Conservation (phyloP, 1,284 basidiomycete species). For the Xanthoconium separans region DNA sequence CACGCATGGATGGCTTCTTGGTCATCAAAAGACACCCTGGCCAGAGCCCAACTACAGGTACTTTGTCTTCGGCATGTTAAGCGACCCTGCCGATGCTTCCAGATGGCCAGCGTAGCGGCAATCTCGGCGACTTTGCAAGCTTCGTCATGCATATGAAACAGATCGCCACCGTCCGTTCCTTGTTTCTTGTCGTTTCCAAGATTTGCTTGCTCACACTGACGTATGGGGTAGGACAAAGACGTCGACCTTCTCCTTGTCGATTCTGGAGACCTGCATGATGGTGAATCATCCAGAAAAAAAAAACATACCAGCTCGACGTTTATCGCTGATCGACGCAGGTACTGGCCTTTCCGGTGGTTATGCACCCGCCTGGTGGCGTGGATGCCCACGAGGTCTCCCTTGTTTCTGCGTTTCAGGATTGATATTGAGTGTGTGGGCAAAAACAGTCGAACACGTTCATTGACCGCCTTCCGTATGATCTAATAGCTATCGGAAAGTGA, state of each 20-base stretch:
- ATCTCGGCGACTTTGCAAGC: constrained; percentile 78
- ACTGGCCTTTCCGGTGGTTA: constrained; percentile 75
- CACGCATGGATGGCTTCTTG: constrained; percentile 78
- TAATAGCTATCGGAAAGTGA: constrained; percentile 83
- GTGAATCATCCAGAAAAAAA: constrained; percentile 33
- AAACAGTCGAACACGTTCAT: constrained; percentile 69
- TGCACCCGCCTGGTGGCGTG: constrained; percentile 63
- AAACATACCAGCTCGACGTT: not conserved
- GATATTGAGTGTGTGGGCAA: not conserved
- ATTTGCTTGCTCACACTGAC: not conserved
- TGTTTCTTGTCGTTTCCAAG: not conserved
- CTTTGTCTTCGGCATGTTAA: constrained; percentile 8
- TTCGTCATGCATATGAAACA: constrained; percentile 83
- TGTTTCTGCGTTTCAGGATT: not conserved
- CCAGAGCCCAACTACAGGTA: constrained; percentile 77
- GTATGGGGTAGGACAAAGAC: constrained; percentile 48
- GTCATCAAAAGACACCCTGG: constrained; percentile 65
- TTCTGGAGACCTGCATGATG: constrained; percentile 81
- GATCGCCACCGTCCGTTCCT: constrained; percentile 51
- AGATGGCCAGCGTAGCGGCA: constrained; percentile 48
- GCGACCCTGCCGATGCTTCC: constrained; percentile 1
- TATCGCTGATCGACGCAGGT: constrained; percentile 33
- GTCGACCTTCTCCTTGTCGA: constrained; percentile 73
- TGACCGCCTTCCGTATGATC: constrained; percentile 74
- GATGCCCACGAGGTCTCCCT: constrained; percentile 65